Percentiles rank a stretch among this genome's conserved stretches.
These are phyloP conservation scores for Polytrichum formosum DNA, from an alignment of 225 moss, liverwort and hornwort genomes.

Conservation along the genomic window DNA sequence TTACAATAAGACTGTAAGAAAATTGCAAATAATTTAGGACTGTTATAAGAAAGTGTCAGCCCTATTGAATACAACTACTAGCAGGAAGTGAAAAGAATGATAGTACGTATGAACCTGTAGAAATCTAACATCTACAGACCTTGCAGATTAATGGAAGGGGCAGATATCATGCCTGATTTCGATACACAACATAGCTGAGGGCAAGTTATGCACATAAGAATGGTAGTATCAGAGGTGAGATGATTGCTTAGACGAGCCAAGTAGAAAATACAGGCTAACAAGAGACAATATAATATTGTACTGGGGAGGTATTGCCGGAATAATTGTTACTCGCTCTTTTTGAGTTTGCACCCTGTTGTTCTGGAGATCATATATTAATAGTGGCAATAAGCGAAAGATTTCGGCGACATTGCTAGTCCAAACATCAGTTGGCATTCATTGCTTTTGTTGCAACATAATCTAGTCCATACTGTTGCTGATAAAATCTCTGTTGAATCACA, in stretches of 20 bases:
- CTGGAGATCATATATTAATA: constrained; percentile 45
- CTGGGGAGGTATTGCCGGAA: constrained; percentile 48
- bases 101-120: too few relatives aligned
- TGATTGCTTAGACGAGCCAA: constrained; percentile 81
- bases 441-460: too few relatives aligned
- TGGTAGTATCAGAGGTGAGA: constrained; percentile 78
- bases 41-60: neutral
- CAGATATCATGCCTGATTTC: constrained; percentile 60
- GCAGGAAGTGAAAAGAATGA: too few relatives aligned
- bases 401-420: constrained; percentile 72
- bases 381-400: constrained; percentile 53
- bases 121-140: too few relatives aligned
- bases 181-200: constrained; percentile 66
- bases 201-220: constrained; percentile 67
- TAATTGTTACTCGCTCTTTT: constrained; percentile 53
- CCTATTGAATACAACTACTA: too few relatives aligned
- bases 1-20: neutral
- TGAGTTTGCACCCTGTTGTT: constrained; percentile 50
- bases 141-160: too few relatives aligned
- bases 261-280: constrained; percentile 72
- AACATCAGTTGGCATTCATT: constrained; percentile 8
- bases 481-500: too few relatives aligned
- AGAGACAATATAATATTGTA: constrained; percentile 48
- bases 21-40: neutral
- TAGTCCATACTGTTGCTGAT: too few relatives aligned